Evolutionary conservation across 306 rosid species (phyloP).

Genomic region (Glycyrrhiza uralensis): DNA sequence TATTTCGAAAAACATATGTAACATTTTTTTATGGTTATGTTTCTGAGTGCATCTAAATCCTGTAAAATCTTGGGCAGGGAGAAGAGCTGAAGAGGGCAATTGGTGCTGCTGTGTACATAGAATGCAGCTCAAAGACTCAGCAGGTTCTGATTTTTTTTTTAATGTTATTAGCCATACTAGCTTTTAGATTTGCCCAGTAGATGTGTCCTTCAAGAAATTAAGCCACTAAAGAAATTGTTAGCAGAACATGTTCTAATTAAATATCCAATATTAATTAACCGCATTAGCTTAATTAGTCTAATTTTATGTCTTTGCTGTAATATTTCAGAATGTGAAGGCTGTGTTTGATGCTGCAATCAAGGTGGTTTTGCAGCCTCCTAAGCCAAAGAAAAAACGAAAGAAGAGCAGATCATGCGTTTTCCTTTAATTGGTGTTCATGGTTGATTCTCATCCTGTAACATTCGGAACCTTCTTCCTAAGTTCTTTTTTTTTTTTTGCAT

Average conservation of each 20-base stretch:
- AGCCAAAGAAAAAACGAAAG: conserved; percentile 46
- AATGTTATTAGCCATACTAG: background rate
- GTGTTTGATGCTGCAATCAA: conserved; percentile 48
- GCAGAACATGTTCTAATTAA: background rate
- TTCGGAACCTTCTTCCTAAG: conserved; percentile 13
- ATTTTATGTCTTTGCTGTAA: conserved; percentile 13
- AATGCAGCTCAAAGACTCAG: conserved; percentile 96
- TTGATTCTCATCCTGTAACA: conserved; percentile 28
- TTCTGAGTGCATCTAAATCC: background rate
- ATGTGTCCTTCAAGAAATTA: background rate
- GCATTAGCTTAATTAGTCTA: background rate
- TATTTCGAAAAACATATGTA: too few relatives aligned
- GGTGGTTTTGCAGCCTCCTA: conserved; percentile 54
- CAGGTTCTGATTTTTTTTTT: conserved; percentile 47
- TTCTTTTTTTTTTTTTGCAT: too few relatives aligned
- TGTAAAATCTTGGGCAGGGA: conserved; percentile 52
- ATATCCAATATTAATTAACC: background rate
- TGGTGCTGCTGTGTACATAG: conserved; percentile 87
- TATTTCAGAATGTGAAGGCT: conserved; percentile 45
- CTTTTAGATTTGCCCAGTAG: background rate
- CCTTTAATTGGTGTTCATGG: conserved; percentile 31
- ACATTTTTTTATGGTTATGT: conserved; percentile 3
- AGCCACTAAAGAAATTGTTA: background rate
- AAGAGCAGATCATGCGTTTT: conserved; percentile 41
- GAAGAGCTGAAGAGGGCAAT: conserved; percentile 90